Evolutionary conservation across 768 basidiomycete genomes (phyloP).

Genomic region (Mycena galopus): DNA sequence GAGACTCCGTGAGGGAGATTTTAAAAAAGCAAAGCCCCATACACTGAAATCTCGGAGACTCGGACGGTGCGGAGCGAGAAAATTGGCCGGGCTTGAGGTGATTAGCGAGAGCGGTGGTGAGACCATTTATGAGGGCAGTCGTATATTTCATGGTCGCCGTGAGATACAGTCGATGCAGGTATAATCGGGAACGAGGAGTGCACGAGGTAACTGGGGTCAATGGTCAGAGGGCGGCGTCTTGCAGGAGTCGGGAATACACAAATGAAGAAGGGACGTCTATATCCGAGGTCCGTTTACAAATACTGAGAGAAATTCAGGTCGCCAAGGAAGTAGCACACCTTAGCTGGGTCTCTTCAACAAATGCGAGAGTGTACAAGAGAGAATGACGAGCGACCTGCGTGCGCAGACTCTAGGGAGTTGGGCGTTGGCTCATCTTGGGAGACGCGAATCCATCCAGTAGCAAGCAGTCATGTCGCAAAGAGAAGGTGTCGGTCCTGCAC

Average conservation of each 20-base stretch:
- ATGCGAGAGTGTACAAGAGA: slow-evolving; percentile 74
- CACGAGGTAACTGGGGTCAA: slow-evolving; percentile 77
- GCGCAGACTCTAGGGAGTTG: slow-evolving; percentile 57
- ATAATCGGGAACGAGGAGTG: slow-evolving; percentile 85
- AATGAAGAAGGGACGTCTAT: slow-evolving; percentile 89
- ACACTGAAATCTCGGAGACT: slow-evolving; percentile 55
- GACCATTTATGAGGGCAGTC: slow-evolving; percentile 62
- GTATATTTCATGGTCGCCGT: slow-evolving; percentile 59
- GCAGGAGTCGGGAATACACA: slow-evolving; percentile 40
- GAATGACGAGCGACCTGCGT: slow-evolving; percentile 64
- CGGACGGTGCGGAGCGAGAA: slow-evolving; percentile 43
- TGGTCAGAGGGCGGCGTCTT: slow-evolving; percentile 19
- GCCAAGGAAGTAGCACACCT: slow-evolving; percentile 62
- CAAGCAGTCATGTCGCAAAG: too few species aligned
- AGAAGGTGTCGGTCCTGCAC: too few species aligned
- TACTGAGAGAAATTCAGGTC: slow-evolving; percentile 63
- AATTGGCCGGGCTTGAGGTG: slow-evolving; percentile 56
- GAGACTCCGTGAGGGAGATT: too few species aligned
- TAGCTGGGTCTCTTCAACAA: slow-evolving; percentile 82
- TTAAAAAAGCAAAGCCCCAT: too few species aligned
- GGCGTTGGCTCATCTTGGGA: slow-evolving; percentile 30
- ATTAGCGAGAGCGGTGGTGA: slow-evolving; percentile 63
- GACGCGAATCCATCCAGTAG: slow-evolving; percentile 8
- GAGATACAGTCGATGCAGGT: slow-evolving; percentile 79
- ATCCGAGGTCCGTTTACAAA: slow-evolving; percentile 81